Base-by-base conservation (phyloP, 1,284 basidiomycete species). In the Pterulicium gracile region DNA sequence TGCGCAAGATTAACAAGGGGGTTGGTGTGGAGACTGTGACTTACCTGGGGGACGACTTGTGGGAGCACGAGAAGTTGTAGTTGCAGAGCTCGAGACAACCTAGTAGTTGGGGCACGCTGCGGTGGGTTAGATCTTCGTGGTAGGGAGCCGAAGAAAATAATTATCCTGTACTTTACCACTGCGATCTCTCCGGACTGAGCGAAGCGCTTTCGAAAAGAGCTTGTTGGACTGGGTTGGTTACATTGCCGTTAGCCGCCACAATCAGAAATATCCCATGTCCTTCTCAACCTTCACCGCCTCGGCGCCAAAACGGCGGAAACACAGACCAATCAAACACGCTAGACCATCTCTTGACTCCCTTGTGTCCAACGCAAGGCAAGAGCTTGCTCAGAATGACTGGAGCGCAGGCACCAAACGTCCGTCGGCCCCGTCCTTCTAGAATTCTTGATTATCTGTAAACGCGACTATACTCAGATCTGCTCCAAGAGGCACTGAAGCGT, bases 21-120 rank as follows among this genome's bases (percentile, higher is more conserved):
- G 76, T 93, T 34, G 95, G 82, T 0, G 89, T 98, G 18, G 94
- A 98, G 64, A 86, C 88, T 21, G 69, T 86, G 21, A 79, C 84
- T 46, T 85, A 87, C 66, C 67, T 90, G 47, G 95, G 95, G 13
- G 95, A 97, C 62, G 91, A 95, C 57, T 63, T 96, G 32, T 96
- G 92, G 92, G 75, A 73, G 49, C 27, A 32, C n/a, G 27, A 32
- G 27, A 32, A 32, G 27, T n/a, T 32, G 27, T 32, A 32, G 27
- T 7, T 32, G 10, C 7, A 7, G n/a, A n/a, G 27, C 27, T 17
- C 5, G 36, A 17, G 36, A 39, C 4, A 17, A 39, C 5, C 4
- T 17, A 39, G 15, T 10, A 17, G 27, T 32, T 32, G 27, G 27
- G n/a, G n/a, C 27, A 32, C 27, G 27, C 27, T 32, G 27, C 7